Conservation (phyloP, 768 basidiomycete species). For the Suillus spraguei region DNA sequence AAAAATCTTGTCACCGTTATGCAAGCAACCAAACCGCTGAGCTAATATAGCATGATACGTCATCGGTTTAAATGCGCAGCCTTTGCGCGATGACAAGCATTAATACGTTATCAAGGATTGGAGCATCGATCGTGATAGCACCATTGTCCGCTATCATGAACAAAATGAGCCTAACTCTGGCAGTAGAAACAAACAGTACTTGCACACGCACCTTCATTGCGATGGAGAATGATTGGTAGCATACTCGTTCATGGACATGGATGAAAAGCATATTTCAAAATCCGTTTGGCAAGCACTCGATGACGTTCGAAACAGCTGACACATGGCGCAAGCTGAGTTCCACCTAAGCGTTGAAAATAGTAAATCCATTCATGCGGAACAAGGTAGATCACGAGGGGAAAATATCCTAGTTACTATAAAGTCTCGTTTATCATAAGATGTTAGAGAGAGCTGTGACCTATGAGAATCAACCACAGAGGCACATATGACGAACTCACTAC, state of each 20-base stretch:
- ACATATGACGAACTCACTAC: background rate
- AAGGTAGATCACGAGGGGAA: background rate
- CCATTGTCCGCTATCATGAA: background rate
- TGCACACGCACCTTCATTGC: background rate
- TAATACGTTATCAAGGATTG: background rate
- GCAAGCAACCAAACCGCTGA: background rate
- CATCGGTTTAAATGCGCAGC: background rate
- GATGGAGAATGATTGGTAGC: background rate
- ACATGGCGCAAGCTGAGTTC: background rate
- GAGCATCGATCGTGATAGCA: background rate
- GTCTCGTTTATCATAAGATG: background rate
- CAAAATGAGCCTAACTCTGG: background rate
- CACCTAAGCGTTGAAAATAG: background rate
- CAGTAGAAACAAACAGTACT: background rate
- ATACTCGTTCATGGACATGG: background rate
- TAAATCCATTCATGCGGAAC: background rate
- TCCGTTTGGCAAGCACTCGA: background rate
- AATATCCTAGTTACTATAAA: conserved; percentile 1
- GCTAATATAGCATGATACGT: background rate
- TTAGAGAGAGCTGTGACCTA: background rate
- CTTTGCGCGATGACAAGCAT: background rate
- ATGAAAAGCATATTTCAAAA: background rate
- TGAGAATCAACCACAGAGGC: background rate
- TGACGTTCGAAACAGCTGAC: background rate
- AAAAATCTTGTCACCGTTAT: background rate